Evolutionary conservation across 257 asterid species (phyloP), one percentile per base, ranked within the genome.

Genomic region (Solanum pinnatisectum): DNA sequence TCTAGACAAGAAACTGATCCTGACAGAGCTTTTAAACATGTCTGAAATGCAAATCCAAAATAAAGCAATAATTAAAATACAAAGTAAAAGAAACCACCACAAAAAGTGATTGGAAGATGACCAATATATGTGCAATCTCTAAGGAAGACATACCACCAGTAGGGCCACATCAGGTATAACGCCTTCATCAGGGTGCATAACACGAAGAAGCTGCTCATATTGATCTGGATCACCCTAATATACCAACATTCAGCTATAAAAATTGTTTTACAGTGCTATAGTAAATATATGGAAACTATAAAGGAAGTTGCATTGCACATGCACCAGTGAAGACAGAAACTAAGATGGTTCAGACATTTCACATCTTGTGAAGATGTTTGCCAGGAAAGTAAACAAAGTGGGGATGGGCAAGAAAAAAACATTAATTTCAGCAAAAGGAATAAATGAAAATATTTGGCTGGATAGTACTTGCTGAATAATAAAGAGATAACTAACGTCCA

Each of bases 1-100:
- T 94, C 87, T 71, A 96, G 89, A 86, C 91, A 94, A 35, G 98
- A 93, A 86, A 94, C 99, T 22, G 98, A 92, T 81, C 94, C 98
- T 70, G 92, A 88, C 87, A 97, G 85, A 87, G 98, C 96, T 91
- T 93, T 94, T 94, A 97, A 93, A 88, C 70, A 30, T 82, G 86
- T 82, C 86, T 82, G 70, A 14, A 30, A 88, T 23, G 84, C 73
- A 84, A 84, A 87, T 65, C n/a, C 20, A 36, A 23, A 36, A 73
- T 73, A 6, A 39, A 82, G 79, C 10, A 30, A 49, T 33, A 40
- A 56, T 74, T 39, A 42, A 49, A 36, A 87, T 86, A 88, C 32
- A 71, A 88, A 37, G 87, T 44, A 74, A 14, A 44, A 37, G n/a
- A 86, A 49, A 30, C 12, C 70, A 82, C 42, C 20, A 83, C 65